Evolutionary conservation across 805 yeast genomes (phyloP), one percentile per base, ranked within the genome.

Genomic region (Pichia paraexigua): DNA sequence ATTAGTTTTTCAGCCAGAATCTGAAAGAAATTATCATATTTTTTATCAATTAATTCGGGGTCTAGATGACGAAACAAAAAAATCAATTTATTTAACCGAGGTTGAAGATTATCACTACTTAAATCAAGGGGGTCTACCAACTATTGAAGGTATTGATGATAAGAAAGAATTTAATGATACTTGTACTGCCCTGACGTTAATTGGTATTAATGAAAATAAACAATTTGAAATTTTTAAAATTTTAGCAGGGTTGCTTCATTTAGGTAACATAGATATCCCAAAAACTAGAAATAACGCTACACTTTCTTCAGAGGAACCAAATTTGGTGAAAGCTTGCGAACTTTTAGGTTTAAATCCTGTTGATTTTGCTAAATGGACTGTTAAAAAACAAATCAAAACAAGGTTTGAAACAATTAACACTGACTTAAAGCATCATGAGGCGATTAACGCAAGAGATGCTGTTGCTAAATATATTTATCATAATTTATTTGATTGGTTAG

Each of bases 21-120:
- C 77, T n/a, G 99, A 92, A 71, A 82, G 99, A 66, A 92, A 92
- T 67, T 92, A 92, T 69, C 98, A 92, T 65, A 89, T 92, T 45
- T 92, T 92, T 65, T 92, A 92, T 69, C 99, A 92, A 70, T 65
- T 92, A 57, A 71, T 91, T 60, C 79, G 81, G 21, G 99, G 98
- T 52, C 71, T 85, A 62, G 66, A 75, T 30, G 73, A 69, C 10
- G 80, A 72, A 25, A 77, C 79, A 48, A 85, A 82, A 55, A 63
- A 73, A 30, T 69, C 75, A 46, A 75, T 89, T 48, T 77, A 83
- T 15, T 78, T 92, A 58, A 74, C 82, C 0, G 66, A 72, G 15
- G 82, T 90, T 17, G 78, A 77, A 30, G 89, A 86, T 60, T 92
- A 77, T 68, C 76, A 79, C 64, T 94, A 90, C 66, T 76, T 92